phyloP scores from a whole-genome alignment of 192 early-diverging fungal genomes.

The Blastocladiella britannica region DNA sequence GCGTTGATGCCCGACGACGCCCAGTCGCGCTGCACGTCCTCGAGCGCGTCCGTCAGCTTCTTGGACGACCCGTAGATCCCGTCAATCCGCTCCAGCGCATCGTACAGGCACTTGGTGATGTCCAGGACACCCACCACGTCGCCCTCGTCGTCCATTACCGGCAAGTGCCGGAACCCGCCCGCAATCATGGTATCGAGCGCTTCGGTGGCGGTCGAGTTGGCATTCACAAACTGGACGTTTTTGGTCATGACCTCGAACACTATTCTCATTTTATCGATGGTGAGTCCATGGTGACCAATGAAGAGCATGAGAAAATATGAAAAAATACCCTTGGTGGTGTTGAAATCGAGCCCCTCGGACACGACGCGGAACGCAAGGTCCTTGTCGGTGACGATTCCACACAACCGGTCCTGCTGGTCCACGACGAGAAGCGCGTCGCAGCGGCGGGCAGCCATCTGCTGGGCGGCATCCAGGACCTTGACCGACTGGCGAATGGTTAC shows the following conservation, averaged over 20 bases:
- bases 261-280: no score
- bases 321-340: slow-evolving; percentile 16
- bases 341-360: slow-evolving; percentile 33
- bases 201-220: slow-evolving; percentile 54
- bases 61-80: slow-evolving; percentile 59
- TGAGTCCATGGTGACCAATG: no score
- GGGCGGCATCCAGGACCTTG: slow-evolving; percentile 60
- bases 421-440: slow-evolving; percentile 86
- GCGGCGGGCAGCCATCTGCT: slow-evolving; percentile 92
- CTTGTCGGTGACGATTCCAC: slow-evolving; percentile 94
- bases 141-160: slow-evolving; percentile 66
- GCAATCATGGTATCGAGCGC: slow-evolving; percentile 65
- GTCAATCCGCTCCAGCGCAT: slow-evolving; percentile 68
- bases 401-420: slow-evolving; percentile 74
- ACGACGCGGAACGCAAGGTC: slow-evolving; percentile 91
- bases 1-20: slow-evolving; percentile 28
- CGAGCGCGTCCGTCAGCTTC: slow-evolving; percentile 56
- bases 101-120: slow-evolving; percentile 68
- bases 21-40: slow-evolving; percentile 67
- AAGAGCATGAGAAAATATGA: no score
- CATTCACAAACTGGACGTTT: slow-evolving; percentile 71
- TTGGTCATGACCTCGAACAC: slow-evolving; percentile 80
- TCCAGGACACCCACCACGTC: slow-evolving; percentile 67
- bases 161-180: slow-evolving; percentile 66
- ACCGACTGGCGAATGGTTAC: slow-evolving; percentile 63